Evolutionary conservation across 2,329 filamentous ascomycete genomes (phyloP).

Genomic region (Claviceps humidiphila): DNA sequence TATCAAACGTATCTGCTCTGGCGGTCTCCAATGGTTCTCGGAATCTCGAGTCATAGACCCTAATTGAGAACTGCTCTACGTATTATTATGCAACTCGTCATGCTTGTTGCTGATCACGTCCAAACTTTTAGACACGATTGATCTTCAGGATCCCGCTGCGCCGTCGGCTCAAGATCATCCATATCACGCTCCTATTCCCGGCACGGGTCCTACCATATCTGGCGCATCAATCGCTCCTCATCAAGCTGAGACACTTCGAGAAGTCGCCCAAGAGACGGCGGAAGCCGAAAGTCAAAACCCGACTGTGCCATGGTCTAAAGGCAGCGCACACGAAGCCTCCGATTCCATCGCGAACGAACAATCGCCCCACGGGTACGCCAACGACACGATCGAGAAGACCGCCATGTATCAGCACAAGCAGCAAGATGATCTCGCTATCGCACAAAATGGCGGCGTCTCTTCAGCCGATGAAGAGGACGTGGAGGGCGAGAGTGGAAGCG

Average conservation of each 20-base stretch:
- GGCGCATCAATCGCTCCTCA: constrained; percentile 53
- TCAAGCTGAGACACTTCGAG: constrained; percentile 72
- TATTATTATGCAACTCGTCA: not conserved
- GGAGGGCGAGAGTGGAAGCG: constrained; percentile 48
- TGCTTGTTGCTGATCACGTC: constrained; percentile 4
- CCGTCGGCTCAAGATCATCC: constrained; percentile 77
- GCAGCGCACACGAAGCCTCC: constrained; percentile 27
- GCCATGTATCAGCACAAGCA: constrained; percentile 24
- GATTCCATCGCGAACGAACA: constrained; percentile 23
- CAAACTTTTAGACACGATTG: constrained; percentile 62
- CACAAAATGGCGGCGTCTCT: constrained; percentile 45
- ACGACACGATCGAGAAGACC: constrained; percentile 15
- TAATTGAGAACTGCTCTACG: not conserved
- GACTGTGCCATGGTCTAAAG: constrained; percentile 39
- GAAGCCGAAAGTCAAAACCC: constrained; percentile 58
- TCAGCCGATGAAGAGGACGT: constrained; percentile 48
- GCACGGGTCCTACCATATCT: constrained; percentile 29
- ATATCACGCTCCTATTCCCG: constrained; percentile 9
- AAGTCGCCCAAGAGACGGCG: constrained; percentile 62
- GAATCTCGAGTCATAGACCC: not conserved
- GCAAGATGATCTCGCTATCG: constrained; percentile 45
- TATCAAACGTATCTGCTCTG: too few species aligned
- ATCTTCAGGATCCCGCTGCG: constrained; percentile 72
- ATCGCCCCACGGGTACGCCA: constrained; percentile 29
- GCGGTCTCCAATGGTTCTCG: not conserved